phyloP scores from a whole-genome alignment of 2,329 filamentous ascomycete genomes.

The Paraphoma chrysanthemicola region DNA sequence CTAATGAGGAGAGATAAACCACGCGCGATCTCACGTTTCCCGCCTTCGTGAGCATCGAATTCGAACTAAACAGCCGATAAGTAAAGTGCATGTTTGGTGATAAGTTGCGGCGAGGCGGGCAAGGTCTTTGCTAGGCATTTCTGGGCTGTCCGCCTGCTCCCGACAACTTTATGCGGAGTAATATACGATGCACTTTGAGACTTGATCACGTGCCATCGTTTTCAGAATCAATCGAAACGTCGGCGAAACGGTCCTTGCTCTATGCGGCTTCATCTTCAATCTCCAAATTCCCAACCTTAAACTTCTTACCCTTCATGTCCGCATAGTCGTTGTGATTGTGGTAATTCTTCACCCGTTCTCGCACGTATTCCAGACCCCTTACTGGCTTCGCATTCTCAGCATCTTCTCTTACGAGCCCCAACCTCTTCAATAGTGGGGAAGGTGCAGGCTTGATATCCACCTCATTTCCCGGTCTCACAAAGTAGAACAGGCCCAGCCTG shows the following conservation, averaged over 20 bases:
- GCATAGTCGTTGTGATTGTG: conserved; percentile 50
- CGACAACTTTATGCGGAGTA: no score
- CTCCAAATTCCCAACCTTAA: conserved; percentile 50
- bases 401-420: conserved; percentile 31
- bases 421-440: conserved; percentile 42
- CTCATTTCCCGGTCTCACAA: conserved; percentile 49
- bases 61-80: no score
- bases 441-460: conserved; percentile 46
- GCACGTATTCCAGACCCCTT: conserved; percentile 50
- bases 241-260: not conserved
- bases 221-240: no score
- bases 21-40: no score
- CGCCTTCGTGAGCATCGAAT: no score
- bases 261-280: conserved; percentile 50
- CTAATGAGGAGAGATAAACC: no score
- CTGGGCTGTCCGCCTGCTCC: no score
- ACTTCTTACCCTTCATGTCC: conserved; percentile 49
- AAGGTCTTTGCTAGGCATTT: no score
- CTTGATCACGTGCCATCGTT: no score
- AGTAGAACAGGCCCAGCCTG: conserved; percentile 51
- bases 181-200: no score
- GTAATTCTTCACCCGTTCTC: conserved; percentile 52
- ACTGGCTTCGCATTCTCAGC: conserved; percentile 36
- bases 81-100: no score
- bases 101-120: no score